Base-by-base conservation (phyloP, 495 filamentous ascomycete genomes). In the Aspergillus wentii region DNA sequence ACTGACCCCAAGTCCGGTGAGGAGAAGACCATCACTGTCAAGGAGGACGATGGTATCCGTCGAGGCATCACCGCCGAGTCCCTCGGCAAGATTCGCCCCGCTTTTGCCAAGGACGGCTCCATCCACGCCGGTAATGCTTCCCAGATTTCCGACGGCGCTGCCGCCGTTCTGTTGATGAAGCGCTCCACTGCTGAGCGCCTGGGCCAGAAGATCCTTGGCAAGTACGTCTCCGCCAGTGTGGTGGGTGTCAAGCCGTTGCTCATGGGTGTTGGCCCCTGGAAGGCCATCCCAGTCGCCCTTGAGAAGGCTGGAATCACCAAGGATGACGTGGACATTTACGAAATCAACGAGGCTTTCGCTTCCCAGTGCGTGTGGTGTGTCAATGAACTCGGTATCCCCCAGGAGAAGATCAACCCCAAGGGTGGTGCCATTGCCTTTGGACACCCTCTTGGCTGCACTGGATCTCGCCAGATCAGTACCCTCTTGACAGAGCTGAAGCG, bases 321-420 rank as follows among this genome's bases (percentile, higher is more conserved):
- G 66, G 84, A 91, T 31, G 92, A 97, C 45, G 88, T 98, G 23
- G 94, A 96, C 61, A 86, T 97, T 57, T 98, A 75, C 57, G 92
- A 98, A 79, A 97, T 98, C 75, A 98, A 98, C 74, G 92, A 98
- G 78, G 92, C 92, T 6, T 98, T 98, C 59, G 92, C 92, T 11
- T 83, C 76, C 37, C 92, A 98, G 74, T 95, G 88, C 54, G 68
- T 98, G 33, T 96, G 84, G 83, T 98, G 94, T 67, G 73, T 82
- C 31, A 82, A 88, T 54, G 86, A 95, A 73, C 79, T 98, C 13
- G 85, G 83, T 18, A 53, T 98, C 30, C 85, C 87, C 44, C 30
- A 52, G 11, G 60, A 66, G 39, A 94, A 95, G 76, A 76, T 97
- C 51, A 98, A 98, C 72, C 92, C 91, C 28, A 95, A 95, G 75